phyloP scores from a whole-genome alignment of 2,329 filamentous ascomycete genomes.

The Aureobasidium namibiae region DNA sequence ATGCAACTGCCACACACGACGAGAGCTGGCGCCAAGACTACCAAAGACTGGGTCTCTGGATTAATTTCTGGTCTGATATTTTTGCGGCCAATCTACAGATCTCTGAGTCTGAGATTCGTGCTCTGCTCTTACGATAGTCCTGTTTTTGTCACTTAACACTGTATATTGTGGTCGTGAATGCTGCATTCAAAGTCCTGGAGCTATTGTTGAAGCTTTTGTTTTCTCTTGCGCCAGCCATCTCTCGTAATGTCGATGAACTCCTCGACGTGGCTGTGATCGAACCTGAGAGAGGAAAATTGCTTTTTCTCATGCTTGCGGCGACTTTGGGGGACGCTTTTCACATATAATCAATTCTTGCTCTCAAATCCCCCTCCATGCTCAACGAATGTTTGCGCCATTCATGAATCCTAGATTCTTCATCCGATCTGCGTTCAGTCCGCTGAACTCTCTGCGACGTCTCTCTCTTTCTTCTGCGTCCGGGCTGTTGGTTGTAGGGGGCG shows the following conservation, averaged over 20 bases:
- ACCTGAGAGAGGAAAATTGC: too few species aligned
- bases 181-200: too few species aligned
- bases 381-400: constrained; percentile 12
- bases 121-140: background rate
- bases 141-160: background rate
- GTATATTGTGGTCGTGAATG: too few species aligned
- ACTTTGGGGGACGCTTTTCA: background rate
- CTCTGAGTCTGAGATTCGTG: background rate
- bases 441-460: constrained; percentile 21
- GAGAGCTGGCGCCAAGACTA: background rate
- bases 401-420: constrained; percentile 26
- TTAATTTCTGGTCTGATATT: background rate
- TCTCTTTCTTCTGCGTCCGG: constrained; percentile 25
- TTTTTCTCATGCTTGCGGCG: background rate
- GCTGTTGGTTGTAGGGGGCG: constrained; percentile 32
- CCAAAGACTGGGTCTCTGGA: background rate
- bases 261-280: too few species aligned
- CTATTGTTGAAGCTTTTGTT: too few species aligned
- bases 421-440: constrained; percentile 28
- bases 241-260: too few species aligned
- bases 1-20: too few species aligned
- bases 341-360: background rate
- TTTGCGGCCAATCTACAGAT: background rate
- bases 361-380: background rate
- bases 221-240: too few species aligned